A percentile compares a stretch with the other conserved stretches of the same genome.
phyloP scores from a whole-genome alignment of 2,329 filamentous ascomycete species.

The Hyphodiscus sp. region DNA sequence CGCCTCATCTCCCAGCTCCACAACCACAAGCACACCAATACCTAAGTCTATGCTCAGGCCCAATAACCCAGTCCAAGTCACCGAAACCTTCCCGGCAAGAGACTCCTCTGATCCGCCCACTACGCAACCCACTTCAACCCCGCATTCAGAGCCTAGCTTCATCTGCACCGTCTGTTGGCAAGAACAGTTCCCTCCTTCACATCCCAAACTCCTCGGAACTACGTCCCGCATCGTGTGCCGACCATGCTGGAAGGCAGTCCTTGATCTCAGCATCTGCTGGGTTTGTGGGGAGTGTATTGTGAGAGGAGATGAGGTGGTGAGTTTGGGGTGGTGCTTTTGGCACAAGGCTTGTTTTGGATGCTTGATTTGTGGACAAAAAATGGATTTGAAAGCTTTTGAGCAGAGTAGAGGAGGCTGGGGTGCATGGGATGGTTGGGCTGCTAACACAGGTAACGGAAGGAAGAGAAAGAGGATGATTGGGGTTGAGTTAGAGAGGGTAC shows the following conservation, averaged over 20 bases:
- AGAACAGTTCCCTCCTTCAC: constrained; percentile 31
- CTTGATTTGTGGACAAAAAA: constrained; percentile 42
- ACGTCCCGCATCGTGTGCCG: constrained; percentile 43
- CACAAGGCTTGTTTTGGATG: constrained; percentile 51
- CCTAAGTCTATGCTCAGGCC: no score
- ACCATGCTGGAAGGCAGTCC: constrained; percentile 40
- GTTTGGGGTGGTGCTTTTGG: constrained; percentile 57
- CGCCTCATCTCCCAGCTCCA: no score
- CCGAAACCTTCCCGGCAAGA: no score
- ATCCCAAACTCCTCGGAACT: constrained; percentile 36
- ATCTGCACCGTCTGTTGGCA: constrained; percentile 52
- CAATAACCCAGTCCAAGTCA: no score
- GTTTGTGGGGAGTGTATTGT: constrained; percentile 49
- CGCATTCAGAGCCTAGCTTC: constrained; percentile 31
- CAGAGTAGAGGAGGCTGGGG: not conserved
- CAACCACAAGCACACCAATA: no score
- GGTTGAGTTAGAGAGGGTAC: constrained; percentile 41
- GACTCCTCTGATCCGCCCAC: no score
- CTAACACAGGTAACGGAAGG: not conserved
- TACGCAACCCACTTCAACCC: no score
- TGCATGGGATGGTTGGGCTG: no score
- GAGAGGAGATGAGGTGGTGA: constrained; percentile 48
- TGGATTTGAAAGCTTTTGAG: constrained; percentile 25
- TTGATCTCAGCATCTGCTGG: constrained; percentile 51
- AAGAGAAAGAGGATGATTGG: constrained; percentile 7